Conservation (phyloP, 176 grass and related monocot genomes). For the Carex myosuroides region DNA sequence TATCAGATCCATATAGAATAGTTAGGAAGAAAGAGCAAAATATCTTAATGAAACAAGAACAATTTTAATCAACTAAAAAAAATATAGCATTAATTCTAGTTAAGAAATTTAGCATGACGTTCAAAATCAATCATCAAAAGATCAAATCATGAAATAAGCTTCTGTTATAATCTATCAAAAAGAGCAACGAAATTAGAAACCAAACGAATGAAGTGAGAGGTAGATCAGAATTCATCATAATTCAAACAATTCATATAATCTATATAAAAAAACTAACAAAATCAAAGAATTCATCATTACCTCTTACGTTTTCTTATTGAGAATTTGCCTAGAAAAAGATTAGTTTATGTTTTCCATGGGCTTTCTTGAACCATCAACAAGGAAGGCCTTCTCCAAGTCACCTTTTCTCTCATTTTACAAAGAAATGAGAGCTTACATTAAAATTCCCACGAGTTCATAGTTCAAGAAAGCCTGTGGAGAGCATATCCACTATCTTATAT, state of each 20-base stretch:
- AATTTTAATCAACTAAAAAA: not conserved
- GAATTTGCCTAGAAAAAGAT: constrained; percentile 9
- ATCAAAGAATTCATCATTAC: not conserved
- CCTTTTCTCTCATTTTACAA: constrained; percentile 14
- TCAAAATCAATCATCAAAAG: not conserved
- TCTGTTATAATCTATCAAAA: not conserved
- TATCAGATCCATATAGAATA: constrained; percentile 8
- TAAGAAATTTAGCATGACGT: not conserved
- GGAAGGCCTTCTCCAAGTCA: constrained; percentile 13
- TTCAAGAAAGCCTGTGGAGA: constrained; percentile 99
- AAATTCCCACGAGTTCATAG: constrained; percentile 55
- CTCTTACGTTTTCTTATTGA: not conserved
- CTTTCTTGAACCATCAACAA: constrained; percentile 98
- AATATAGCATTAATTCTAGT: not conserved
- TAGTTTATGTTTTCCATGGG: constrained; percentile 66
- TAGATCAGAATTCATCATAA: not conserved
- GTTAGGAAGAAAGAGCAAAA: not conserved
- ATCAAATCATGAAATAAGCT: not conserved
- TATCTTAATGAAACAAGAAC: not conserved
- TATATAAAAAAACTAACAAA: not conserved
- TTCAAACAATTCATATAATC: not conserved
- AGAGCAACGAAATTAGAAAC: not conserved
- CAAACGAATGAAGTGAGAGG: not conserved
- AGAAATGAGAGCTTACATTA: not conserved
- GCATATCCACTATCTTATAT: constrained; percentile 53